These are phyloP conservation scores for Fusarium palustre DNA, from an alignment of 2,329 filamentous ascomycete species.

Conservation along the genomic window DNA sequence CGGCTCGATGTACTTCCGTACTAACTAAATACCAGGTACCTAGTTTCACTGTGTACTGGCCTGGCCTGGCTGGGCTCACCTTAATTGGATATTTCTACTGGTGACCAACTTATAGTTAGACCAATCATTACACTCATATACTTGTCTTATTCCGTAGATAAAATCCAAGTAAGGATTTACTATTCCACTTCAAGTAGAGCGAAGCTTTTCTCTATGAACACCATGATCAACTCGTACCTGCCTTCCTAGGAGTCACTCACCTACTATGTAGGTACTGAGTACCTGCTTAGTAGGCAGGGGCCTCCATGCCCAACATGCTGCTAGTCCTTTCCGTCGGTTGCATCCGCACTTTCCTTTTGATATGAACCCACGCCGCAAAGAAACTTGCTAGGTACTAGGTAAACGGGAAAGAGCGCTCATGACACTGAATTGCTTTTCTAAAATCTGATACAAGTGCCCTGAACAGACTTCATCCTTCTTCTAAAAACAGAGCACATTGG, in stretches of 20 bases:
- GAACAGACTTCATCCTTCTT: not conserved
- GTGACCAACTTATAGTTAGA: not conserved
- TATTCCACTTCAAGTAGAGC: not conserved
- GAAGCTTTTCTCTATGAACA: not conserved
- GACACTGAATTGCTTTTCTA: not conserved
- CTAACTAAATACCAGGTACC: not conserved
- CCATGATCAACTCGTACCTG: not conserved
- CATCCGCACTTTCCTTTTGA: constrained; percentile 1
- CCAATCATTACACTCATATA: constrained; percentile 6
- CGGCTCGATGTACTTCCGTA: constrained; percentile 31
- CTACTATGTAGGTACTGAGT: not conserved
- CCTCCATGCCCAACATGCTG: not conserved
- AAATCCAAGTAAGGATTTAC: not conserved
- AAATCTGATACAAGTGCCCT: not conserved
- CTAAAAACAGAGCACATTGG: not conserved
- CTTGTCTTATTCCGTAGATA: not conserved
- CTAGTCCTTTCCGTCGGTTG: not conserved
- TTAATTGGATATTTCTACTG: not conserved
- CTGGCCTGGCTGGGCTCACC: not conserved
- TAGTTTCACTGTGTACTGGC: not conserved
- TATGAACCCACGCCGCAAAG: not conserved
- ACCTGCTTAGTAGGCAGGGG: not conserved
- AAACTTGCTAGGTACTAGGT: not conserved
- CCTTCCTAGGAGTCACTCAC: not conserved
- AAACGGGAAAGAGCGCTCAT: not conserved